A percentile compares a stretch with the other conserved stretches of the same genome.
phyloP scores from a whole-genome alignment of 805 yeast species.

The Candida pseudofarinosa region DNA sequence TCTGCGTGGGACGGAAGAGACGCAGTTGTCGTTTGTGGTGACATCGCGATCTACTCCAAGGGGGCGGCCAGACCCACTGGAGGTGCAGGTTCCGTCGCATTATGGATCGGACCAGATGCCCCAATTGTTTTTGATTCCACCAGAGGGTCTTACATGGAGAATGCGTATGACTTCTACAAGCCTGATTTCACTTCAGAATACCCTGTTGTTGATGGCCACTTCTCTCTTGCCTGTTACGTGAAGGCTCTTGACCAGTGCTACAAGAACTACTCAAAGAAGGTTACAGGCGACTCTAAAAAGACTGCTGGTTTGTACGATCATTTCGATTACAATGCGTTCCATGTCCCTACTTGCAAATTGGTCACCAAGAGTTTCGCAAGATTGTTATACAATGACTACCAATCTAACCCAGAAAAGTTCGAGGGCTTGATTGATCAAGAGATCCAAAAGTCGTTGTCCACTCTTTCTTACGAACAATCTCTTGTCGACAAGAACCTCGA shows the following conservation, averaged over 20 bases:
- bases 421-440: constrained; percentile 40
- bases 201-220: constrained; percentile 97
- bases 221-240: constrained; percentile 88
- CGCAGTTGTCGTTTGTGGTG: constrained; percentile 96
- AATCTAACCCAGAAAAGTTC: constrained; percentile 60
- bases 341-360: constrained; percentile 95
- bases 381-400: constrained; percentile 83
- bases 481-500: constrained; percentile 77
- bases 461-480: constrained; percentile 68
- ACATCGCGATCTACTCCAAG: constrained; percentile 93
- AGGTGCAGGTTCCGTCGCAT: constrained; percentile 96
- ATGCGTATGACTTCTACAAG: constrained; percentile 97
- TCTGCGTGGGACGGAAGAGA: constrained; percentile 97
- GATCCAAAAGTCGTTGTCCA: constrained; percentile 49
- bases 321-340: constrained; percentile 94
- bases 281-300: constrained; percentile 43
- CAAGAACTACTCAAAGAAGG: constrained; percentile 71
- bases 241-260: constrained; percentile 89
- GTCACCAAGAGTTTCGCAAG: constrained; percentile 92
- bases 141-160: constrained; percentile 93
- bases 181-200: constrained; percentile 95
- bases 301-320: constrained; percentile 59
- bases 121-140: constrained; percentile 88
- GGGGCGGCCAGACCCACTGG: constrained; percentile 99
- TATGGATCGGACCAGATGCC: constrained; percentile 95